Evolutionary conservation across 2,329 filamentous ascomycete species (phyloP).

Genomic region (Curvularia spicifera): DNA sequence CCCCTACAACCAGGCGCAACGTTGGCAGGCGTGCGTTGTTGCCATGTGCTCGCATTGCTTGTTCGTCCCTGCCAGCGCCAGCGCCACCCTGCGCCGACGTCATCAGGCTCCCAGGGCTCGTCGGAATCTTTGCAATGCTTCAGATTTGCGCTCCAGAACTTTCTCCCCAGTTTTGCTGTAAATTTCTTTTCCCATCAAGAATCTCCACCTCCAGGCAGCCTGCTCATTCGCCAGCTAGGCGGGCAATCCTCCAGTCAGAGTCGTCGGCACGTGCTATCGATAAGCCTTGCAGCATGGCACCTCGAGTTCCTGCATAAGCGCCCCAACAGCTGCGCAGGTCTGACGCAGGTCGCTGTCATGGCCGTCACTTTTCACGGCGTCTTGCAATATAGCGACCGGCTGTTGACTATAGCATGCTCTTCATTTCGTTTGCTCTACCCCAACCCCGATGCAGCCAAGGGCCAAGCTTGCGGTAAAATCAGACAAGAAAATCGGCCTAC

Average conservation of each 20-base stretch:
- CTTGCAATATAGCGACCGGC: not conserved
- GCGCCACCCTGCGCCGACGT: constrained; percentile 3
- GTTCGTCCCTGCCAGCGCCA: not conserved
- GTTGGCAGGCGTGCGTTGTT: too few relatives aligned
- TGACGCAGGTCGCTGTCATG: not conserved
- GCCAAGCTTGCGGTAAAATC: not conserved
- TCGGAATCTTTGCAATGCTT: not conserved
- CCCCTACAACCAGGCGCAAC: not conserved
- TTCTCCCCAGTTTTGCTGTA: constrained; percentile 3
- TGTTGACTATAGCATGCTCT: not conserved
- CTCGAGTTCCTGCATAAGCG: constrained; percentile 24
- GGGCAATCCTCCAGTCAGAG: constrained; percentile 6
- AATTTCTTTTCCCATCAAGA: not conserved
- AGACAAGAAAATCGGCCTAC: too few relatives aligned
- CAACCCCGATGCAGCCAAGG: not conserved
- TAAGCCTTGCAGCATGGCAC: constrained; percentile 16
- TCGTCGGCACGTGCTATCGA: constrained; percentile 11
- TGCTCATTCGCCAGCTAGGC: not conserved
- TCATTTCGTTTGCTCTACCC: not conserved
- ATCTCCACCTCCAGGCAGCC: not conserved
- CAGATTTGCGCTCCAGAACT: constrained; percentile 8
- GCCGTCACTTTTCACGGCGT: too few relatives aligned
- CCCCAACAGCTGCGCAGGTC: constrained; percentile 16
- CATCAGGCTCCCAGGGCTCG: not conserved
- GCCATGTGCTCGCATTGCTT: not conserved